Evolutionary conservation across 2,329 filamentous ascomycete species (phyloP).

Genomic region (Verticillium tricorpus): DNA sequence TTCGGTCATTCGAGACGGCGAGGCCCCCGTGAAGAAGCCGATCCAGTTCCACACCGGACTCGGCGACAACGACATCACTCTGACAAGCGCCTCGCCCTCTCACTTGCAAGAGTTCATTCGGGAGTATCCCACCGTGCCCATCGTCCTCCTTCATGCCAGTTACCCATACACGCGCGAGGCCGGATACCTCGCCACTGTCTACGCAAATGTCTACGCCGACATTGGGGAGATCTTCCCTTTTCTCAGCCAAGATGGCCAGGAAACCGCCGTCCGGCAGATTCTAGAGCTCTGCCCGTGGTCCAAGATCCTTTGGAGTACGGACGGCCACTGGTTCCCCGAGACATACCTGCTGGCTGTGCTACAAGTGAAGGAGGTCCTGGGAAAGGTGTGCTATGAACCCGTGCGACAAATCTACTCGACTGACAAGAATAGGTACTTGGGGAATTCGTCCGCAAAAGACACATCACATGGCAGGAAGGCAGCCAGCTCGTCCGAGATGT

Average conservation of each 20-base stretch:
- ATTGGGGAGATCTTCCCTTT: slow-evolving; percentile 80
- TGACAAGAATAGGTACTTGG: slow-evolving; percentile 50
- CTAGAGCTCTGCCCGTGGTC: slow-evolving; percentile 70
- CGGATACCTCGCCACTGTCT: slow-evolving; percentile 72
- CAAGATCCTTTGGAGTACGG: slow-evolving; percentile 77
- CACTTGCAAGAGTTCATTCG: slow-evolving; percentile 71
- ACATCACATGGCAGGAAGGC: slow-evolving; percentile 58
- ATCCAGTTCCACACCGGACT: slow-evolving; percentile 82
- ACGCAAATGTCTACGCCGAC: slow-evolving; percentile 76
- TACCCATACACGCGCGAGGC: slow-evolving; percentile 79
- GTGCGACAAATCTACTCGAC: background rate
- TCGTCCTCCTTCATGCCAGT: slow-evolving; percentile 74
- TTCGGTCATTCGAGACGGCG: slow-evolving; percentile 46
- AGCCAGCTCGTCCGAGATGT: slow-evolving; percentile 61
- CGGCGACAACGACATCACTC: slow-evolving; percentile 72
- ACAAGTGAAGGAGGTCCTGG: slow-evolving; percentile 67
- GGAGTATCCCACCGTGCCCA: slow-evolving; percentile 62
- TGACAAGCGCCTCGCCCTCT: slow-evolving; percentile 67
- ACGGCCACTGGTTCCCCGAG: slow-evolving; percentile 76
- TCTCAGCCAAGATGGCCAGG: slow-evolving; percentile 72
- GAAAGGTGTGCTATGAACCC: slow-evolving; percentile 42
- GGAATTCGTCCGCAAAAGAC: slow-evolving; percentile 61
- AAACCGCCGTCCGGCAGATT: slow-evolving; percentile 63
- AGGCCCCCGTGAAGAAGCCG: slow-evolving; percentile 54
- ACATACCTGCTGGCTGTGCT: slow-evolving; percentile 69